Evolutionary conservation across 2,329 filamentous ascomycete genomes (phyloP).

Genomic region (Periglandula ipomoeae): DNA sequence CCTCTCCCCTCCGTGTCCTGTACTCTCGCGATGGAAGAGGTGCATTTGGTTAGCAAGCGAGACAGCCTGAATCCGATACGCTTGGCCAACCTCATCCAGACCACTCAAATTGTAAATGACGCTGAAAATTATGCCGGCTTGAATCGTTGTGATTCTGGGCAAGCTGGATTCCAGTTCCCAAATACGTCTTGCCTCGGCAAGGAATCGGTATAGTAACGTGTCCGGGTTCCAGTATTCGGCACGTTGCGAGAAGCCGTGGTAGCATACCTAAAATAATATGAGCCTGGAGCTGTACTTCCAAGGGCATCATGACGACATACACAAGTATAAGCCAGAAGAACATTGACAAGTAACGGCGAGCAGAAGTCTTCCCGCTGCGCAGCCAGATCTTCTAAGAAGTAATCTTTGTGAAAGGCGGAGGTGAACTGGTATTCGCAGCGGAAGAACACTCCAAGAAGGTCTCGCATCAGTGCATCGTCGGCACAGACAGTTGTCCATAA

Average conservation of each 20-base stretch:
- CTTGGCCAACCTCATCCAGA: slow-evolving; percentile 27
- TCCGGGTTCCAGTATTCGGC: slow-evolving; percentile 27
- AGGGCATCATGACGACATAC: too few species aligned
- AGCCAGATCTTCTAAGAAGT: slow-evolving; percentile 30
- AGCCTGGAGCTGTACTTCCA: too few species aligned
- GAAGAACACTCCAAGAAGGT: slow-evolving; percentile 18
- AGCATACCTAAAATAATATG: slow-evolving; percentile 18
- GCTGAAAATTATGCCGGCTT: slow-evolving; percentile 25
- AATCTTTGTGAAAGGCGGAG: slow-evolving; percentile 28
- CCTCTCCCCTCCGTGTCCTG: slow-evolving; percentile 11
- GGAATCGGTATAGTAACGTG: slow-evolving; percentile 25
- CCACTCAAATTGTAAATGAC: slow-evolving; percentile 23
- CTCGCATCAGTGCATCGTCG: slow-evolving; percentile 26
- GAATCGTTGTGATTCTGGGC: slow-evolving; percentile 24
- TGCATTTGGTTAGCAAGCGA: slow-evolving; percentile 22
- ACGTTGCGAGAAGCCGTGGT: slow-evolving; percentile 17
- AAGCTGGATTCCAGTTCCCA: slow-evolving; percentile 25
- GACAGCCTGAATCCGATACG: slow-evolving; percentile 23
- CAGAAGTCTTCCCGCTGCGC: slow-evolving; percentile 23
- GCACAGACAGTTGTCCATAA: slow-evolving; percentile 27
- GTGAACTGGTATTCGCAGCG: slow-evolving; percentile 28
- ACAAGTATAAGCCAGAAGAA: slow-evolving; percentile 25
- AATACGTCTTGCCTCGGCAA: slow-evolving; percentile 28
- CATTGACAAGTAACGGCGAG: slow-evolving; percentile 30
- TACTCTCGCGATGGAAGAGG: slow-evolving; percentile 17